Conservation (phyloP, 345 rosid species). For the Salix purpurea region DNA sequence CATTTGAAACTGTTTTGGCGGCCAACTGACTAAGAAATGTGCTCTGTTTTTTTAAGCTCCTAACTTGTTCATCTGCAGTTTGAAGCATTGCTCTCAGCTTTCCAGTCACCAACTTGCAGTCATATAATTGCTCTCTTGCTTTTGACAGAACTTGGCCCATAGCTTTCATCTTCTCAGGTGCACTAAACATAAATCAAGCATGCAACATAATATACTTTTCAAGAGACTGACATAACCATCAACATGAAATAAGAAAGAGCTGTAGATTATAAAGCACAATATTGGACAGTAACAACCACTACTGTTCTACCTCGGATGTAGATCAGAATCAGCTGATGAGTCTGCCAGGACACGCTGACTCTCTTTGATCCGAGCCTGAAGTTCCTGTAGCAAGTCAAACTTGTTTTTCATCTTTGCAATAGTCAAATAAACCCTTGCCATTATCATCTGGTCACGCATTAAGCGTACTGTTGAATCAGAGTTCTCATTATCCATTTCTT, state of each 20-base stretch:
- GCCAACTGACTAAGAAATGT: slow-evolving; percentile 97
- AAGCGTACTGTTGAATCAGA: slow-evolving; percentile 81
- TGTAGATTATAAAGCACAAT: slow-evolving; percentile 1
- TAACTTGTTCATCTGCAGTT: slow-evolving; percentile 93
- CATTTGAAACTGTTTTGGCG: slow-evolving; percentile 94
- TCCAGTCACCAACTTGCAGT: slow-evolving; percentile 91
- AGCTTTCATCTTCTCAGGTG: slow-evolving; percentile 70
- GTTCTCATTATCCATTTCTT: slow-evolving; percentile 83
- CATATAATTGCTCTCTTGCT: slow-evolving; percentile 79
- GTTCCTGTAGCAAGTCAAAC: slow-evolving; percentile 59
- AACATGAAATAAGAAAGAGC: background rate
- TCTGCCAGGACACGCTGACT: slow-evolving; percentile 81
- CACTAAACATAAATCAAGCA: slow-evolving; percentile 40
- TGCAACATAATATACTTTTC: slow-evolving; percentile 1
- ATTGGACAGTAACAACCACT: slow-evolving; percentile 1
- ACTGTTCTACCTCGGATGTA: slow-evolving; percentile 57
- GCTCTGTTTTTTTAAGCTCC: slow-evolving; percentile 98
- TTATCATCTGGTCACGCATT: slow-evolving; percentile 91
- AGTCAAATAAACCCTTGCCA: slow-evolving; percentile 83
- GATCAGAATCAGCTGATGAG: slow-evolving; percentile 72
- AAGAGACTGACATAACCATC: slow-evolving; percentile 10
- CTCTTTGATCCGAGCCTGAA: slow-evolving; percentile 75
- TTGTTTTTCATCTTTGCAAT: slow-evolving; percentile 80
- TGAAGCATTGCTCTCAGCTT: slow-evolving; percentile 98
- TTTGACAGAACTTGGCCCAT: slow-evolving; percentile 87